These are phyloP conservation scores for Diddensiella transvaalensis DNA, from an alignment of 805 yeast species.

Conservation along the genomic window DNA sequence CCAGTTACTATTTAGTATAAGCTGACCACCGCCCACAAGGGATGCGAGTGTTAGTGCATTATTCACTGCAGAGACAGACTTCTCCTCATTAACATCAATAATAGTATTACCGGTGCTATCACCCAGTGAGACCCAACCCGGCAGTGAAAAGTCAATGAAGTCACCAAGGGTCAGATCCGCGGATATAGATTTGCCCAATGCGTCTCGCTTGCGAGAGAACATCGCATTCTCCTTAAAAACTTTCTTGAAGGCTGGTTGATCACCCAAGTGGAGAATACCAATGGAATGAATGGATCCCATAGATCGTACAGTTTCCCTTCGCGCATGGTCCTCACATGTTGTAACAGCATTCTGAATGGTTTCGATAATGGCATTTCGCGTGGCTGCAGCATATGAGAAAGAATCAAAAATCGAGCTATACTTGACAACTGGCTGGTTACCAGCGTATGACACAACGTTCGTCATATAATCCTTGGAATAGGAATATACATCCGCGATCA, in stretches of 20 bases:
- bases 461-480: slow-evolving; percentile 53
- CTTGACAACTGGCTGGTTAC: slow-evolving; percentile 48
- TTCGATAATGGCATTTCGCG: slow-evolving; percentile 65
- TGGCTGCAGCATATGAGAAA: slow-evolving; percentile 63
- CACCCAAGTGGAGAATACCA: slow-evolving; percentile 65
- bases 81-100: slow-evolving; percentile 5
- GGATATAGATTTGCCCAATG: slow-evolving; percentile 52
- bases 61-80: slow-evolving; percentile 14
- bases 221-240: slow-evolving; percentile 62
- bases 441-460: slow-evolving; percentile 49
- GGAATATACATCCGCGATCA: slow-evolving; percentile 57
- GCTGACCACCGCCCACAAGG: slow-evolving; percentile 28
- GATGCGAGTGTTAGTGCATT: slow-evolving; percentile 30
- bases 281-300: slow-evolving; percentile 59
- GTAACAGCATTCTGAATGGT: slow-evolving; percentile 62
- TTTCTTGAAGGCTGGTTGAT: slow-evolving; percentile 45
- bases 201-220: slow-evolving; percentile 75
- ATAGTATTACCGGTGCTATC: not conserved
- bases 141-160: slow-evolving; percentile 69
- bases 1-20: slow-evolving; percentile 24
- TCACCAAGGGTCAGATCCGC: slow-evolving; percentile 64
- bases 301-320: slow-evolving; percentile 51
- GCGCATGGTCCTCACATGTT: slow-evolving; percentile 66
- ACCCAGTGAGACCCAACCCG: slow-evolving; percentile 10
- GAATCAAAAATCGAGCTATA: slow-evolving; percentile 63